These are phyloP conservation scores for Exophiala sp. DNA, from an alignment of 2,329 filamentous ascomycete genomes.

Conservation along the genomic window DNA sequence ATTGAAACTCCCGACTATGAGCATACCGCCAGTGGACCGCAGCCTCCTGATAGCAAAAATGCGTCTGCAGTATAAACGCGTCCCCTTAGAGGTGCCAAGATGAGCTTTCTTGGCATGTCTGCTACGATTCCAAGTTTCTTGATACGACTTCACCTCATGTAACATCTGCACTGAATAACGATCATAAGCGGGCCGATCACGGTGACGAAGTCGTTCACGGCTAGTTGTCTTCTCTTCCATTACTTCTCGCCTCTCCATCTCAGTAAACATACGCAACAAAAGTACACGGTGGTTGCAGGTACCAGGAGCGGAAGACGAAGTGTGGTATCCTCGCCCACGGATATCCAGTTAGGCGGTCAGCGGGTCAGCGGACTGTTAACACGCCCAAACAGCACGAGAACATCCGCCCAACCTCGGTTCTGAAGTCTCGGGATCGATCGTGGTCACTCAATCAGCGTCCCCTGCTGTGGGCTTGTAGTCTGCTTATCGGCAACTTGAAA, in stretches of 20 bases:
- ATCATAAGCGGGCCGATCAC: too few species aligned
- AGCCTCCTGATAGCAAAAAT: neutral
- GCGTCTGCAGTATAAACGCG: neutral
- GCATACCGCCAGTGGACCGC: too few species aligned
- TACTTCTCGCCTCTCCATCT: neutral
- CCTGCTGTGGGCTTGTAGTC: conserved; percentile 4
- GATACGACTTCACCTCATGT: neutral
- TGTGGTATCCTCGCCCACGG: neutral
- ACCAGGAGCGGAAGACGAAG: neutral
- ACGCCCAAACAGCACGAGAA: neutral
- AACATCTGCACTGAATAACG: neutral
- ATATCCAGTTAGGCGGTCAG: conserved; percentile 10
- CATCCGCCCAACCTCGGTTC: too few species aligned
- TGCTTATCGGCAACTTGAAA: neutral
- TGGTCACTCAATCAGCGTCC: neutral
- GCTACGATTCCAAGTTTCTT: neutral
- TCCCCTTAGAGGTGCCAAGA: neutral
- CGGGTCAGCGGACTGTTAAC: neutral
- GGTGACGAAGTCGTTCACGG: neutral
- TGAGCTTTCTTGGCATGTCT: neutral
- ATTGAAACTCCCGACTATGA: too few species aligned
- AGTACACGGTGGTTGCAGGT: neutral
- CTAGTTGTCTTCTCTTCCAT: neutral
- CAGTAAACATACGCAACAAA: neutral
- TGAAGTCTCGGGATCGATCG: too few species aligned